phyloP scores from a whole-genome alignment of 1,284 basidiomycete species.

The Tylopilus orsonianus region DNA sequence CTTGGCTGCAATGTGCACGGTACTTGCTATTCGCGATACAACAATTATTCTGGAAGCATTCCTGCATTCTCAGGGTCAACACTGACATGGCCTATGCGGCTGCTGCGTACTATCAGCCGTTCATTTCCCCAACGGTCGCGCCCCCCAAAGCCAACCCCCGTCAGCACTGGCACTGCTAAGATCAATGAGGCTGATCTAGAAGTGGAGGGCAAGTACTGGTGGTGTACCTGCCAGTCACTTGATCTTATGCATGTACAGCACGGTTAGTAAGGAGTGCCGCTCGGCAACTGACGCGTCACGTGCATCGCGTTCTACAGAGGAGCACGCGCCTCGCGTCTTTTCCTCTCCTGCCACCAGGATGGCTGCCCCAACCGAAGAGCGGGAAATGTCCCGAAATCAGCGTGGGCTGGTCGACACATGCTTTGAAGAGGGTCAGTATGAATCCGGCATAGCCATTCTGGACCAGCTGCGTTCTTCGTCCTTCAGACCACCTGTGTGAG shows the following conservation, averaged over 20 bases:
- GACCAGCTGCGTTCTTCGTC: slow-evolving; percentile 57
- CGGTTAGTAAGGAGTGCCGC: not conserved
- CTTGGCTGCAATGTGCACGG: not conserved
- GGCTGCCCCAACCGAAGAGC: slow-evolving; percentile 33
- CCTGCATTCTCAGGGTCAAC: not conserved
- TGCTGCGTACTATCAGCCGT: not conserved
- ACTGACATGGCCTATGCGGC: not conserved
- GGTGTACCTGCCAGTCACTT: not conserved
- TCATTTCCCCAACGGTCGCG: not conserved
- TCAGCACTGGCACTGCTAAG: not conserved
- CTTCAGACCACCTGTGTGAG: slow-evolving; percentile 55
- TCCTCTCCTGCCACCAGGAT: slow-evolving; percentile 9
- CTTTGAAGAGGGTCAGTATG: slow-evolving; percentile 73
- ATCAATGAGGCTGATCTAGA: no score
- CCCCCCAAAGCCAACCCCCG: not conserved
- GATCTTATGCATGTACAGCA: not conserved
- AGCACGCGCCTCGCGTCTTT: slow-evolving; percentile 14
- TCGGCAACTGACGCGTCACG: slow-evolving; percentile 17
- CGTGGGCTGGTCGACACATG: slow-evolving; percentile 62
- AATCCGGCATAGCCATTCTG: slow-evolving; percentile 57
- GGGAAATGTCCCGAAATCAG: slow-evolving; percentile 56
- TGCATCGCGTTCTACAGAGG: slow-evolving; percentile 20
- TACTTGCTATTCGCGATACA: not conserved
- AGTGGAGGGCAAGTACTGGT: no score
- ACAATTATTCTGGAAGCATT: not conserved